These are phyloP conservation scores for Theileria sp. DNA, from an alignment of 169 alveolate genomes.

Conservation along the genomic window DNA sequence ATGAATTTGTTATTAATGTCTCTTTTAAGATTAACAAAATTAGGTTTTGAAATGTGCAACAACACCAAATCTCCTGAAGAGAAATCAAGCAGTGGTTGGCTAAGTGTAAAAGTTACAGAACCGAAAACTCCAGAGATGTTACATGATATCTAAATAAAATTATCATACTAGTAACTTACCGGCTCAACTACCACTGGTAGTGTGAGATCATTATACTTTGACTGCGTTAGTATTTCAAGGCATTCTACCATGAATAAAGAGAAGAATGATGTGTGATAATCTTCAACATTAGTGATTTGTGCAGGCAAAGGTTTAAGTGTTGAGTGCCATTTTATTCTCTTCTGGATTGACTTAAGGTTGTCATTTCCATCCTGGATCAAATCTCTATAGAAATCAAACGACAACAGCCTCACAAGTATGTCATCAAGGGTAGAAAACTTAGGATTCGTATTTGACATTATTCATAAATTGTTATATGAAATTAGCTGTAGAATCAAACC, in stretches of 20 bases:
- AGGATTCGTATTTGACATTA: constrained; percentile 5
- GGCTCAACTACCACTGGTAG: constrained; percentile 21
- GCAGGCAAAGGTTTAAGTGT: constrained; percentile 43
- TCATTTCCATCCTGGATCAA: constrained; percentile 30
- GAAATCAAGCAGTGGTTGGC: constrained; percentile 24
- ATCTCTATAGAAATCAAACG: constrained; percentile 57
- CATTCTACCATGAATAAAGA: constrained; percentile 67
- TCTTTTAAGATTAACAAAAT: constrained; percentile 4
- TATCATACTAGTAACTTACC: constrained; percentile 7
- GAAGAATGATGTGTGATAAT: constrained; percentile 49
- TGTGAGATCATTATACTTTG: constrained; percentile 42
- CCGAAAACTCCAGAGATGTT: constrained; percentile 36
- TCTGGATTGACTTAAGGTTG: constrained; percentile 21
- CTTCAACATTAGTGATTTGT: constrained; percentile 19
- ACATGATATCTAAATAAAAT: constrained; percentile 19
- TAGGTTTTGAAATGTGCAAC: constrained; percentile 8
- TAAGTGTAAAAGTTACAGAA: constrained; percentile 1
- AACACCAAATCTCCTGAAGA: constrained; percentile 44
- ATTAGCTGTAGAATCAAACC: neutral
- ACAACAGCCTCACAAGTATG: constrained; percentile 41
- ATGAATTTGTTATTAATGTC: neutral
- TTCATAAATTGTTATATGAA: no score
- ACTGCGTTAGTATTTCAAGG: constrained; percentile 48
- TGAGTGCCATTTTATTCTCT: constrained; percentile 52
- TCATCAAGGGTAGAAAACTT: constrained; percentile 24